Conservation (phyloP, 768 basidiomycete species). For the Rhodosporidiobolus sp. region DNA sequence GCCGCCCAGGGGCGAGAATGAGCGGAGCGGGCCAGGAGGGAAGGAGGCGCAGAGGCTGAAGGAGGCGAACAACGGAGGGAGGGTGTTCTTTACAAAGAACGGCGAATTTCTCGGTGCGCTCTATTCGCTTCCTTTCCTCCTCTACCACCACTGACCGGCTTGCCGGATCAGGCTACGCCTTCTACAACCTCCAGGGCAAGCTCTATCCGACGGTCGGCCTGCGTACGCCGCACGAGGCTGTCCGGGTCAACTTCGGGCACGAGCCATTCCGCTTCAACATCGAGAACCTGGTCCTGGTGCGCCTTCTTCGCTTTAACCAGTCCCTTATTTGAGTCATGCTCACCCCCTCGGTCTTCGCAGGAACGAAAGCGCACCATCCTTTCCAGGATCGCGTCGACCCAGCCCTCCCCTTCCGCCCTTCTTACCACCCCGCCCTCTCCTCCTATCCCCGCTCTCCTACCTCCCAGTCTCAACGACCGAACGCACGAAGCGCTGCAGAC, state of each 20-base stretch:
- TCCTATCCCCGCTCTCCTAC: conserved; percentile 20
- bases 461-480: conserved; percentile 43
- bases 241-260: conserved; percentile 85
- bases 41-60: conserved; percentile 2
- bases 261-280: conserved; percentile 85
- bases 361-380: conserved; percentile 39
- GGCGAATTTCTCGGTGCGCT: conserved; percentile 54
- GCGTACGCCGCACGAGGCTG: conserved; percentile 69
- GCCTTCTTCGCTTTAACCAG: background rate
- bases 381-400: background rate
- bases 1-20: conserved; percentile 1
- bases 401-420: conserved; percentile 6
- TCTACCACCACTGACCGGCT: background rate
- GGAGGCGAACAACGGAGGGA: conserved; percentile 48
- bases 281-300: conserved; percentile 65
- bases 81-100: conserved; percentile 87
- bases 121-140: background rate
- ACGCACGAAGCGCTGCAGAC: conserved; percentile 64
- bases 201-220: conserved; percentile 87
- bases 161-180: conserved; percentile 34
- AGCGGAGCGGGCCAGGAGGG: background rate
- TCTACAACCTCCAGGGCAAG: conserved; percentile 54
- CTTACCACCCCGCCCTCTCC: conserved; percentile 5
- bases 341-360: too few relatives aligned
- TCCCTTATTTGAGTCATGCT: background rate